A percentile compares a stretch with the other conserved stretches of the same genome.
Conservation (phyloP, 495 filamentous ascomycete genomes). For the Terfezia boudieri region DNA sequence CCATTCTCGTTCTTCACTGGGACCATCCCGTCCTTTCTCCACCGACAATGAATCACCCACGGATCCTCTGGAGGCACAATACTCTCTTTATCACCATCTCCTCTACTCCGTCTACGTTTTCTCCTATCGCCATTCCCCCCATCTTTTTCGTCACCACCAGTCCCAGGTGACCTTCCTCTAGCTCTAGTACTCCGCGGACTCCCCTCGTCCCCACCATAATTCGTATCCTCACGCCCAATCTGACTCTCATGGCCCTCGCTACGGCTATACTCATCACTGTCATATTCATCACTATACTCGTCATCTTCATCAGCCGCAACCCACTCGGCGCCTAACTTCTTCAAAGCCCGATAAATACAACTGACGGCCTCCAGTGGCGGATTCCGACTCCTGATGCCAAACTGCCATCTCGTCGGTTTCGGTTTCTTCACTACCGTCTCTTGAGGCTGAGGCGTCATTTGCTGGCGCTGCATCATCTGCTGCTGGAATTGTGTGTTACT, state of each 20-base stretch:
- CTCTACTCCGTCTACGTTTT: conserved; percentile 21
- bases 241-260: conserved; percentile 3
- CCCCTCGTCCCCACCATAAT: neutral
- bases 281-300: conserved; percentile 7
- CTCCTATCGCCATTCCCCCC: conserved; percentile 6
- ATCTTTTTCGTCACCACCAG: conserved; percentile 12
- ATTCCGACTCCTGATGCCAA: conserved; percentile 84
- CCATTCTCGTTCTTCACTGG: neutral
- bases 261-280: conserved; percentile 8
- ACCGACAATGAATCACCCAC: conserved; percentile 84
- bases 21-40: conserved; percentile 20
- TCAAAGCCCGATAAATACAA: conserved; percentile 77
- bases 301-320: conserved; percentile 25
- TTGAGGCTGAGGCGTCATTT: conserved; percentile 9
- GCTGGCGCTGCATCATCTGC: conserved; percentile 5
- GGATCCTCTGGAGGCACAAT: conserved; percentile 47
- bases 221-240: neutral
- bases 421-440: conserved; percentile 30
- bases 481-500: neutral
- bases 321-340: conserved; percentile 76
- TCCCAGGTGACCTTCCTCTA: conserved; percentile 34
- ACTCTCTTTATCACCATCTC: neutral
- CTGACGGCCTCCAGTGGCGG: conserved; percentile 79
- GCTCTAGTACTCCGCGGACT: neutral
- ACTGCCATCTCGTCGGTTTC: conserved; percentile 75